phyloP scores from a whole-genome alignment of 2,329 filamentous ascomycete genomes.

The Fusarium falciforme region DNA sequence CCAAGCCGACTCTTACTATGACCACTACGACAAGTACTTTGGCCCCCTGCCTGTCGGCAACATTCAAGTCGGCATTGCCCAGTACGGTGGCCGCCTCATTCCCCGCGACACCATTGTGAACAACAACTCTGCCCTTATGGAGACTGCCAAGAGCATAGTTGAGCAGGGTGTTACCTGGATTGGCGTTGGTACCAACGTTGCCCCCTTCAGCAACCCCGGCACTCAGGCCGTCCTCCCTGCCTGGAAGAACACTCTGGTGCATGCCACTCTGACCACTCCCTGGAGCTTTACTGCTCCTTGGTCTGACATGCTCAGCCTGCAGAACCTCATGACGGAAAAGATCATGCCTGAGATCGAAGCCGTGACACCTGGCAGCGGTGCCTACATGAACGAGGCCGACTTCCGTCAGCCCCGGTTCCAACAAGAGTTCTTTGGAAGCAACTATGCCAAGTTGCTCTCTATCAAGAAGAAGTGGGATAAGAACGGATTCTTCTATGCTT shows the following conservation, averaged over 20 bases:
- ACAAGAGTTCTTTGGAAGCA: slow-evolving; percentile 58
- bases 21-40: slow-evolving; percentile 57
- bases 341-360: slow-evolving; percentile 42
- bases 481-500: slow-evolving; percentile 57
- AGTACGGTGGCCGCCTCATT: slow-evolving; percentile 57
- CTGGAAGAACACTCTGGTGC: slow-evolving; percentile 52
- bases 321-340: slow-evolving; percentile 47
- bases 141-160: slow-evolving; percentile 20
- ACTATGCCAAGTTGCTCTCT: slow-evolving; percentile 54
- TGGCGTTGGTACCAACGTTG: slow-evolving; percentile 43
- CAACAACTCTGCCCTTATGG: slow-evolving; percentile 4
- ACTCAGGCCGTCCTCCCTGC: slow-evolving; percentile 53
- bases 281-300: slow-evolving; percentile 44
- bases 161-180: slow-evolving; percentile 44
- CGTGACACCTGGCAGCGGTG: slow-evolving; percentile 55
- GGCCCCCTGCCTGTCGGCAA: slow-evolving; percentile 54
- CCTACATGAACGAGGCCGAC: slow-evolving; percentile 65
- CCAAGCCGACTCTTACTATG: slow-evolving; percentile 43
- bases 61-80: slow-evolving; percentile 45
- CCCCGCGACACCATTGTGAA: slow-evolving; percentile 44
- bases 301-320: slow-evolving; percentile 45
- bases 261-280: slow-evolving; percentile 43
- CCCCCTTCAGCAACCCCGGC: slow-evolving; percentile 37
- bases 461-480: slow-evolving; percentile 66
- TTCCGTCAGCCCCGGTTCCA: slow-evolving; percentile 57